Evolutionary conservation across 768 basidiomycete species (phyloP).

Genomic region (Cytidiella melzeri): DNA sequence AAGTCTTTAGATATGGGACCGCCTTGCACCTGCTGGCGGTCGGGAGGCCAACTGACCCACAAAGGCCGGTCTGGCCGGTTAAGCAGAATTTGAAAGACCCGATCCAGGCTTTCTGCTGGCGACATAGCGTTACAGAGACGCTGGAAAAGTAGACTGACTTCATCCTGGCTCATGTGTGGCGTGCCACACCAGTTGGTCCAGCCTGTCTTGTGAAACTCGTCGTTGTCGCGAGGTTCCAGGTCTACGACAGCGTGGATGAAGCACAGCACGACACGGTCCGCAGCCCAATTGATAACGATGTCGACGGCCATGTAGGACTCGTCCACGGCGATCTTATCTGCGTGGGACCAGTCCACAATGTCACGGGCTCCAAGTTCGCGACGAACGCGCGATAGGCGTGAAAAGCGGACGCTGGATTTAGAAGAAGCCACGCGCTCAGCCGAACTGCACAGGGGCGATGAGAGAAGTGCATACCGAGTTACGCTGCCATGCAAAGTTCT

Average conservation of each 20-base stretch:
- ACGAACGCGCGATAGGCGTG: conserved; percentile 68
- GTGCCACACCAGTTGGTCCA: conserved; percentile 93
- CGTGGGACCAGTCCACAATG: conserved; percentile 49
- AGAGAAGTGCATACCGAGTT: conserved; percentile 46
- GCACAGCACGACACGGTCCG: conserved; percentile 80
- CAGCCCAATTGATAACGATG: conserved; percentile 86
- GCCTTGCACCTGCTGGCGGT: conserved; percentile 34
- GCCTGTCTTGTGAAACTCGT: conserved; percentile 62
- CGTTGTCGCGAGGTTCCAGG: conserved; percentile 64
- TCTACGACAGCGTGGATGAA: conserved; percentile 84
- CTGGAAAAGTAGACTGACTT: conserved; percentile 53
- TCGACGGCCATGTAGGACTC: conserved; percentile 79
- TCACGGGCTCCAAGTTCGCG: conserved; percentile 65
- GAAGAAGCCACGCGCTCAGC: background rate
- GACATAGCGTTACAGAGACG: conserved; percentile 52
- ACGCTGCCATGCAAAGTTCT: conserved; percentile 79
- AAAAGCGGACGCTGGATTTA: conserved; percentile 63
- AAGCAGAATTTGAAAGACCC: conserved; percentile 76
- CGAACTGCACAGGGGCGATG: conserved; percentile 5
- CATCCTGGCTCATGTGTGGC: conserved; percentile 48
- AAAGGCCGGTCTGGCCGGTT: conserved; percentile 53
- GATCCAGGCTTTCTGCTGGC: conserved; percentile 42
- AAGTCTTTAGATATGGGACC: conserved; percentile 34
- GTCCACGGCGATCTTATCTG: conserved; percentile 65
- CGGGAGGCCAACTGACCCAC: conserved; percentile 75